Evolutionary conservation across 1,284 basidiomycete species (phyloP).

Genomic region (Boletus semigastroideus): DNA sequence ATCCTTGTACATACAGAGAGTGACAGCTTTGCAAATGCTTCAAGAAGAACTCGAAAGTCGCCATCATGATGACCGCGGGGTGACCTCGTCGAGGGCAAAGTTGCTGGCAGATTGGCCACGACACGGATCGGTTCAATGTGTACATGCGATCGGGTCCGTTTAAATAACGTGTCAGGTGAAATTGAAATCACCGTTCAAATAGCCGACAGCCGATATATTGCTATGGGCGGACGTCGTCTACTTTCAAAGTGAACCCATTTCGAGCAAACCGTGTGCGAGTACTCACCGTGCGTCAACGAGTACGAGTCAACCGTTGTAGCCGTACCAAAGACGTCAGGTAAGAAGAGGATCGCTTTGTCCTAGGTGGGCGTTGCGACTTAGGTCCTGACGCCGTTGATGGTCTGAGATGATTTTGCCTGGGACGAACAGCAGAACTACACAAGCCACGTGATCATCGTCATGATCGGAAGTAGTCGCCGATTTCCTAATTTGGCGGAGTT

Average conservation of each 20-base stretch:
- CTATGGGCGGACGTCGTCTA: too few species aligned
- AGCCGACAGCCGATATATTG: conserved; percentile 33
- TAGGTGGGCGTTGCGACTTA: conserved; percentile 55
- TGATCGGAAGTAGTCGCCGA: conserved; percentile 18
- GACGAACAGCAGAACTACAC: too few species aligned
- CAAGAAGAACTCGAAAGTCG: conserved; percentile 52
- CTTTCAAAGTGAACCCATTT: too few species aligned
- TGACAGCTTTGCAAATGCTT: conserved; percentile 30
- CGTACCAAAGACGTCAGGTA: conserved; percentile 68
- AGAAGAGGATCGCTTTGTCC: conserved; percentile 56
- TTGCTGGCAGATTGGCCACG: background rate
- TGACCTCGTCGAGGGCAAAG: conserved; percentile 60
- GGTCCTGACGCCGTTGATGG: conserved; percentile 45
- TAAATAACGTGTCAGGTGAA: conserved; percentile 17
- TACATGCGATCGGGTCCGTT: background rate
- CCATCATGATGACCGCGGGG: conserved; percentile 62
- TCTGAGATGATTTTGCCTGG: too few species aligned
- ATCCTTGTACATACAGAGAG: background rate
- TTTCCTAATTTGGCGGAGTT: conserved; percentile 12
- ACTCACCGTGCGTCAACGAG: too few species aligned
- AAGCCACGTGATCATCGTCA: conserved; percentile 26
- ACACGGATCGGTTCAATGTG: background rate
- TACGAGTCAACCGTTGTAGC: too few species aligned
- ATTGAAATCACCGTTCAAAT: conserved; percentile 44
- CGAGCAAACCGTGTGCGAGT: too few species aligned